These are phyloP conservation scores for Tylopilus sp. DNA, from an alignment of 768 basidiomycete species.

Conservation along the genomic window DNA sequence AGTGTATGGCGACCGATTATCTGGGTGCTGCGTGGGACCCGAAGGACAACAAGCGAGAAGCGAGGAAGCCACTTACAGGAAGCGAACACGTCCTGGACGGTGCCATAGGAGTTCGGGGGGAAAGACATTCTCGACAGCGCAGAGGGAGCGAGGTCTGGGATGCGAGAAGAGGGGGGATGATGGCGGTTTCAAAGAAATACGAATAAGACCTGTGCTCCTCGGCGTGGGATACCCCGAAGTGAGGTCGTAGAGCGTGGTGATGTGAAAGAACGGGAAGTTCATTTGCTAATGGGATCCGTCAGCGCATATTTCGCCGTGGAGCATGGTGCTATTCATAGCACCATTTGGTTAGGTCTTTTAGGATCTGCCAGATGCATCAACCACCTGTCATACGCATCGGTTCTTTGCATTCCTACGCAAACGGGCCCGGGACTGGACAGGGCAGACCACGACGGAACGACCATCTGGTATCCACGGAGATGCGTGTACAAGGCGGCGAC, in stretches of 20 bases:
- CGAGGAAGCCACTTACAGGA: slow-evolving; percentile 45
- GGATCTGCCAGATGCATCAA: not conserved
- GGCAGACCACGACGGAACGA: too few species aligned
- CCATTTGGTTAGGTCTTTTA: too few species aligned
- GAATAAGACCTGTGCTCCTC: not conserved
- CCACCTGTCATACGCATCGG: too few species aligned
- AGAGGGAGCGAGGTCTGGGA: not conserved
- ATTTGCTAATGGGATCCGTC: not conserved
- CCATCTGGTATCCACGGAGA: too few species aligned
- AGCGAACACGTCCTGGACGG: slow-evolving; percentile 52
- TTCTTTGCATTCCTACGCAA: too few species aligned
- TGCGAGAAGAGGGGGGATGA: not conserved
- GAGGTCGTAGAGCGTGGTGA: not conserved
- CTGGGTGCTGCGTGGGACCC: slow-evolving; percentile 35
- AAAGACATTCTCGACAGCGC: slow-evolving; percentile 42
- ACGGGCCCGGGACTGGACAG: too few species aligned
- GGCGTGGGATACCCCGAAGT: not conserved
- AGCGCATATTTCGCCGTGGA: not conserved
- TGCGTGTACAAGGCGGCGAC: too few species aligned
- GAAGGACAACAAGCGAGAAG: not conserved
- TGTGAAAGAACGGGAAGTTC: not conserved
- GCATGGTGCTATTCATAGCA: not conserved
- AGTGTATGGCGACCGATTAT: slow-evolving; percentile 65
- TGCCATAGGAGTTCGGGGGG: slow-evolving; percentile 42
- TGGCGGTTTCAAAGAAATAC: not conserved